phyloP scores from a whole-genome alignment of 768 basidiomycete species.

The Punctularia strigosozonata region DNA sequence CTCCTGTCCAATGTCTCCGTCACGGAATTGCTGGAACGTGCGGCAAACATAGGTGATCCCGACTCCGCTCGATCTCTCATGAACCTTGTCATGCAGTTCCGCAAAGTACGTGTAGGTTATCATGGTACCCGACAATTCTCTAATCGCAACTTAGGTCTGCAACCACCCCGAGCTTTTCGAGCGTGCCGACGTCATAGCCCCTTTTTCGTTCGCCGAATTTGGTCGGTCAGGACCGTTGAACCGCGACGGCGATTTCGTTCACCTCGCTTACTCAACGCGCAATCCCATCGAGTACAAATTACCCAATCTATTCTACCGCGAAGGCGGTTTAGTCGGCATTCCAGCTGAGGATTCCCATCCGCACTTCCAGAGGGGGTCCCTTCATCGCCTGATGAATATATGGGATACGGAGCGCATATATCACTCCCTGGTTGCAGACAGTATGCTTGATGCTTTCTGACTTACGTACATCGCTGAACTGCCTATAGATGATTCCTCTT shows the following conservation, averaged over 20 bases:
- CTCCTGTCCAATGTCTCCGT: conserved; percentile 90
- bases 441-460: conserved; percentile 25
- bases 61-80: conserved; percentile 90
- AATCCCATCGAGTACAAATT: conserved; percentile 77
- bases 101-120: conserved; percentile 49
- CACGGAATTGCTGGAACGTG: conserved; percentile 86
- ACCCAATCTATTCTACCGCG: conserved; percentile 66
- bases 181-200: conserved; percentile 88
- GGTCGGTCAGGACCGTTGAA: conserved; percentile 71
- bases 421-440: conserved; percentile 50
- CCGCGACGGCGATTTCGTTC: conserved; percentile 79
- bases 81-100: conserved; percentile 99
- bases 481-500: conserved; percentile 37
- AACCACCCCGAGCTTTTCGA: conserved; percentile 98
- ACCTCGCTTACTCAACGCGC: conserved; percentile 73
- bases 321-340: conserved; percentile 60
- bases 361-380: conserved; percentile 38
- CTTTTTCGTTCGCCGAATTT: conserved; percentile 81
- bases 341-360: conserved; percentile 42
- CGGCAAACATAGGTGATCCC: conserved; percentile 81
- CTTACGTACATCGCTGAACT: conserved; percentile 2
- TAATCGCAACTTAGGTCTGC: conserved; percentile 54
- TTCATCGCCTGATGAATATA: conserved; percentile 72
- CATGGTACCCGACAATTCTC: neutral
- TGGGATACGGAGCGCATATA: conserved; percentile 83